phyloP scores from a whole-genome alignment of 805 yeast species.

The Saccharomycopsis guyanensis region DNA sequence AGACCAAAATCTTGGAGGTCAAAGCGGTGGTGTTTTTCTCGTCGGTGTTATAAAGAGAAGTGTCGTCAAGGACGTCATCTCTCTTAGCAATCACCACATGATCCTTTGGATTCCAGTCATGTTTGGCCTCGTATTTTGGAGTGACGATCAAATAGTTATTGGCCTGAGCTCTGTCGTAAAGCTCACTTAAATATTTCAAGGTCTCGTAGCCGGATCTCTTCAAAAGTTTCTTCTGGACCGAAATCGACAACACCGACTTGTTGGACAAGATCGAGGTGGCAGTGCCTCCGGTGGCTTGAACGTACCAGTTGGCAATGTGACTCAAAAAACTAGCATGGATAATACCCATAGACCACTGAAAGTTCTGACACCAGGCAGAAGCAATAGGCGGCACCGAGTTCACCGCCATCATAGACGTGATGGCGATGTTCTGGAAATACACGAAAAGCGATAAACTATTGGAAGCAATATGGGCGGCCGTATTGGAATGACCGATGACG shows the following conservation, averaged over 20 bases:
- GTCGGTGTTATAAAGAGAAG: constrained; percentile 54
- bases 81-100: constrained; percentile 14
- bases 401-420: constrained; percentile 94
- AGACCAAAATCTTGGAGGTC: constrained; percentile 62
- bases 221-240: constrained; percentile 60
- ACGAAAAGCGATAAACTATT: constrained; percentile 87
- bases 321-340: constrained; percentile 74
- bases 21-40: constrained; percentile 54
- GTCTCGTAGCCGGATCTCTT: constrained; percentile 33
- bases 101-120: background rate
- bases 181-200: constrained; percentile 21
- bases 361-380: constrained; percentile 96
- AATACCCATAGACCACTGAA: constrained; percentile 93
- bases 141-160: constrained; percentile 12
- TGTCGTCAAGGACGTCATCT: constrained; percentile 39
- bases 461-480: constrained; percentile 97
- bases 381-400: constrained; percentile 92
- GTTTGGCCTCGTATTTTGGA: constrained; percentile 4
- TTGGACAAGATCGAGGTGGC: constrained; percentile 70
- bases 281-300: constrained; percentile 88
- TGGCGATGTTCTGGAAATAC: constrained; percentile 89
- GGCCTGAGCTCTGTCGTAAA: constrained; percentile 14
- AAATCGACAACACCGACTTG: constrained; percentile 59
- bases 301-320: constrained; percentile 82
- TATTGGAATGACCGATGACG: constrained; percentile 78